Evolutionary conservation across 768 basidiomycete genomes (phyloP), one percentile per base, ranked within the genome.

Genomic region (Termitomyces sp.): DNA sequence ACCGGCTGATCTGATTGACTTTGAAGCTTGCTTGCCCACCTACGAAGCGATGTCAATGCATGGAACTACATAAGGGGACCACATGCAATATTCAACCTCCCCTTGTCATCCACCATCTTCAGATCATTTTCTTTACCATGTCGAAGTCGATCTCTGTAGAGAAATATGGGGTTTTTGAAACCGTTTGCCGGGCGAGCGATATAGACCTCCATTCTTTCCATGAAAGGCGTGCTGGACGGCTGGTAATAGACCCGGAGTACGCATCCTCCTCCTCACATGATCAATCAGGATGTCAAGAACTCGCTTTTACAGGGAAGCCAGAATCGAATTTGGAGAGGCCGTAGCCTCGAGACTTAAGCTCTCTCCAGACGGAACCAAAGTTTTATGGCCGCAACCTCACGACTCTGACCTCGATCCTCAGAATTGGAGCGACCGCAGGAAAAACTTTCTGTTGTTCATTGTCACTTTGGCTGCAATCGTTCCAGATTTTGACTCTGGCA

Each of bases 381-480:
- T 84, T 19, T 72, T 86, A 1, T 85, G 83, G 81, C 84, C 84
- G 10, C 83, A 84, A 66, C 83, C 84, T 1, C 73, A 70, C 4
- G 71, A 73, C 54, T 67, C 68, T 3, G 67, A 68, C 0, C 61
- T 61, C 17, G 63, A 66, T 47, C 65, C 67, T 0, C 70, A 82
- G 69, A 73, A 74, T 50, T 84, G 83, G 83, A 71, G 74, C 19
- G 70, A 74, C 45, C 60, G 70, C 34, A 71, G 72, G 40, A 85
- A 84, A 65, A 74, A 71, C 50, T 57, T 80, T 4, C 72, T 82
- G 61, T 70, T 86, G 12, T 59, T 79, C 39, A 78, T 84, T 52
- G 64, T 82, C 59, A 83, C 81, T 0, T 64, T 84, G 41, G 81
- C 83, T 12, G 76, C 84, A 0, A 78, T 84, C 47, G 78, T 84